These are phyloP conservation scores for Rickenella mellea DNA, from an alignment of 768 basidiomycete species.

Conservation along the genomic window DNA sequence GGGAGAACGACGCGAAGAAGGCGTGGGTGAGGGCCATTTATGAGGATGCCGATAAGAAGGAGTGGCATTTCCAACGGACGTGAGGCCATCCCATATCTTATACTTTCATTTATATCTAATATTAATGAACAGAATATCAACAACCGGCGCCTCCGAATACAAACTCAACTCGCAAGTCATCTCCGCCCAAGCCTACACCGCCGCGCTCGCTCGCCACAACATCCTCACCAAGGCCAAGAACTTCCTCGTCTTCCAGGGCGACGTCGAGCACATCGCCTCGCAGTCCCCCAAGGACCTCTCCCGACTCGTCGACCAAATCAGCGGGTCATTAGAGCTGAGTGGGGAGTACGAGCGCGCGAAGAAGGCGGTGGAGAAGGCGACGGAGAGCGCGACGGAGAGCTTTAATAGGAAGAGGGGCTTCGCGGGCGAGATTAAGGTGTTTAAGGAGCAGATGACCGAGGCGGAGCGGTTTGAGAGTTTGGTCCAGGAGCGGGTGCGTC, in stretches of 20 bases:
- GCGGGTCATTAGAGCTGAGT: slow-evolving; percentile 85
- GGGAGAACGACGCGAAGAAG: slow-evolving; percentile 80
- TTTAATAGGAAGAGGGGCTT: slow-evolving; percentile 92
- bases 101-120: not conserved
- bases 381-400: slow-evolving; percentile 90
- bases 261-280: slow-evolving; percentile 95
- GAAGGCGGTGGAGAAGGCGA: slow-evolving; percentile 79
- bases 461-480: slow-evolving; percentile 81
- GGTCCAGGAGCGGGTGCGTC: slow-evolving; percentile 59
- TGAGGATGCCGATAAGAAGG: slow-evolving; percentile 63
- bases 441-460: slow-evolving; percentile 93
- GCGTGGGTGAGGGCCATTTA: slow-evolving; percentile 96
- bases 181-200: slow-evolving; percentile 83
- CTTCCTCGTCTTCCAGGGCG: slow-evolving; percentile 98
- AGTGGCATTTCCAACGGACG: slow-evolving; percentile 91
- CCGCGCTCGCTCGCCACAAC: slow-evolving; percentile 79
- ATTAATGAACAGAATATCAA: slow-evolving; percentile 58
- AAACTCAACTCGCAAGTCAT: slow-evolving; percentile 73
- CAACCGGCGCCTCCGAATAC: slow-evolving; percentile 84
- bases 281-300: slow-evolving; percentile 88
- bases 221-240: slow-evolving; percentile 99
- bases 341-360: slow-evolving; percentile 85
- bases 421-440: slow-evolving; percentile 91
- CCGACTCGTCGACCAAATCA: slow-evolving; percentile 89
- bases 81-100: slow-evolving; percentile 31